Base-by-base conservation (phyloP, 441 rosid species). In the Pelargonium fulgidum region DNA sequence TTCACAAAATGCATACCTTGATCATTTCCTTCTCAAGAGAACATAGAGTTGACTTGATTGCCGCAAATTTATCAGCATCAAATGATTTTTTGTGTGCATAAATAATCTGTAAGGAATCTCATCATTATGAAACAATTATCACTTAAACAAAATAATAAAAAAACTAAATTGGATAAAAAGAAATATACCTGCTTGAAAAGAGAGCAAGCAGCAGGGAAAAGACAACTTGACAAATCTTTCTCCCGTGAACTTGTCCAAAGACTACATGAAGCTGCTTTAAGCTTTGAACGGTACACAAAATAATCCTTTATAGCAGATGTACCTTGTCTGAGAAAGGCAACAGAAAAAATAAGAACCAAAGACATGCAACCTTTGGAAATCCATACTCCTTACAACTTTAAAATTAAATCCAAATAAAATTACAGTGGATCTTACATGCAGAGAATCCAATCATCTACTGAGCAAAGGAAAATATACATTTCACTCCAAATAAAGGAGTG, bases 131-230 rank as follows among this genome's bases (percentile, higher is more conserved):
- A 70, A 63, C 41, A 11, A 66, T 66, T 39, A 66, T 39, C 7
- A 2, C 17, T n/a, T 33, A 50, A 39, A 68, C 67, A 54, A 59
- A 47, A 20, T 39, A 52, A 39, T 9, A 76, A 50, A 47, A 59
- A 19, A 19, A 59, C 36, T 12, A 50, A 72, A 74, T 22, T 33
- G 39, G 36, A 64, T 17, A 68, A 63, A 68, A 70, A 36, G 69
- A 65, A 70, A 66, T 39, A 45, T 77, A 94, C 99, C 96, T 90
- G 94, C 66, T 81, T 85, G 71, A 92, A 80, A 74, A 89, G 87
- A 45, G 83, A 74, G 29, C 89, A 84, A 62, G 93, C 90, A 79
- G 76, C 73, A 72, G 86, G 78, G 52, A 85, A 69, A 71, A 95
- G 82, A 85, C 82, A 85, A 64, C 56, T 70, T 68, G 79, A 74